A percentile compares a stretch with the other conserved stretches of the same genome.
phyloP scores from a whole-genome alignment of 2,329 filamentous ascomycete species.

The Neophaeococcomyces mojaviensis region DNA sequence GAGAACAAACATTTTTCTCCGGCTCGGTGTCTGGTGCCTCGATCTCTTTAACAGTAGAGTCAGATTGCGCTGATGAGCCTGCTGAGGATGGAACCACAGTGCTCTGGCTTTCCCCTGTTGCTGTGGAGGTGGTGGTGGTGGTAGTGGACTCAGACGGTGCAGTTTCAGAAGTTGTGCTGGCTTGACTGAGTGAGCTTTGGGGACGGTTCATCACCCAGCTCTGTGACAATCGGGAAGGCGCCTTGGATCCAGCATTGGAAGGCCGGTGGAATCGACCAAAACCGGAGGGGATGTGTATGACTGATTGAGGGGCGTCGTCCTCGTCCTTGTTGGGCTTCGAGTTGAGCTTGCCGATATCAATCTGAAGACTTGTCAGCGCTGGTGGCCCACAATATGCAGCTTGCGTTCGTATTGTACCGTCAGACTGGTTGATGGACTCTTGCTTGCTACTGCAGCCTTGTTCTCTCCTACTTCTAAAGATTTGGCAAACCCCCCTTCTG shows the following conservation, averaged over 20 bases:
- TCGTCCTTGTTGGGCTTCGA: constrained; percentile 50
- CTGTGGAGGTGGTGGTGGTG: background rate
- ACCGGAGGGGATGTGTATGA: constrained; percentile 81
- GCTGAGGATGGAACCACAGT: background rate
- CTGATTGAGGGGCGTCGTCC: constrained; percentile 65
- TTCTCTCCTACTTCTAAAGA: constrained; percentile 4
- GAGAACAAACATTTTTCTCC: constrained; percentile 2
- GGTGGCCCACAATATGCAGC: background rate
- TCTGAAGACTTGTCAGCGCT: constrained; percentile 12
- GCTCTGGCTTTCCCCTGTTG: too few species aligned
- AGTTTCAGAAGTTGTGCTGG: constrained; percentile 4
- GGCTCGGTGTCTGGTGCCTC: constrained; percentile 8
- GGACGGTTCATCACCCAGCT: background rate
- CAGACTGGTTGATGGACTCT: constrained; percentile 3
- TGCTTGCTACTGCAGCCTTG: background rate
- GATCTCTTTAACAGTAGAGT: constrained; percentile 14
- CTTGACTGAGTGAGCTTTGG: background rate
- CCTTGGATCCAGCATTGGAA: constrained; percentile 43
- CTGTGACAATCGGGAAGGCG: background rate
- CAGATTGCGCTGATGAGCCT: constrained; percentile 9
- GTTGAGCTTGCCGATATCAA: constrained; percentile 38
- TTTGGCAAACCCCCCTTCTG: constrained; percentile 3
- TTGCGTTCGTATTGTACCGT: background rate
- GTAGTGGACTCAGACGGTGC: constrained; percentile 2
- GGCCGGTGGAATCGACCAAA: constrained; percentile 59